Evolutionary conservation across 257 asterid genomes (phyloP), one percentile per base, ranked within the genome.

Genomic region (Solanum gracilifrons): DNA sequence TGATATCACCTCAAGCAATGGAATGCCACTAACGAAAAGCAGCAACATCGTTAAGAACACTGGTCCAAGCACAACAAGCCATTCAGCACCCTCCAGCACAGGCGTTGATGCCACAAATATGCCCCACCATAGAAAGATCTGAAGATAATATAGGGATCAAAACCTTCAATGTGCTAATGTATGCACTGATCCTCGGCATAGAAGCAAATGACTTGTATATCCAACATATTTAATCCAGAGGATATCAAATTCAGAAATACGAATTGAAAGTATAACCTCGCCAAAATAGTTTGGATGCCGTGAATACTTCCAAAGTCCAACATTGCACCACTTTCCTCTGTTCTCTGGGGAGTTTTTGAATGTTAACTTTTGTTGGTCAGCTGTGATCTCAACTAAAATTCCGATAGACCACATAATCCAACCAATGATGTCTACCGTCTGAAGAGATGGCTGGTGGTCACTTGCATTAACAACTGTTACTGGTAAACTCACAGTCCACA

Each of bases 221-320:
- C 83, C 21, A n/a, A n/a, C 23, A 75, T 75, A 29, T 37, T 75
- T 13, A 37, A 23, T n/a, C 33, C 58, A 31, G 4, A 23, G 60
- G 33, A 13, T 7, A 41, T 76, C 83, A 76, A 76, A 77, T 77
- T 77, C 48, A 74, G 48, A 74, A 18, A 74, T 21, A 74, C 51
- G 9, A 16, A 80, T 80, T 73, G 27, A 9, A 16, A 82, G 83
- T 74, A 77, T 86, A 87, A 97, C 99, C 98, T 97, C 99, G 88
- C 99, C 99, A 86, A 95, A 96, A 89, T 97, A 97, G 92, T 97
- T 97, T 80, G 99, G 99, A 90, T 97, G 99, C 87, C 99, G 99
- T 68, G 99, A 96, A 85, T 91, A 97, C 91, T 94, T 97, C 99
- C 99, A 96, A 39, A 96, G 79, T 86, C 99, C 99, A 82, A 88